phyloP scores from a whole-genome alignment of 768 basidiomycete genomes.

The Hypholoma sublateritium region DNA sequence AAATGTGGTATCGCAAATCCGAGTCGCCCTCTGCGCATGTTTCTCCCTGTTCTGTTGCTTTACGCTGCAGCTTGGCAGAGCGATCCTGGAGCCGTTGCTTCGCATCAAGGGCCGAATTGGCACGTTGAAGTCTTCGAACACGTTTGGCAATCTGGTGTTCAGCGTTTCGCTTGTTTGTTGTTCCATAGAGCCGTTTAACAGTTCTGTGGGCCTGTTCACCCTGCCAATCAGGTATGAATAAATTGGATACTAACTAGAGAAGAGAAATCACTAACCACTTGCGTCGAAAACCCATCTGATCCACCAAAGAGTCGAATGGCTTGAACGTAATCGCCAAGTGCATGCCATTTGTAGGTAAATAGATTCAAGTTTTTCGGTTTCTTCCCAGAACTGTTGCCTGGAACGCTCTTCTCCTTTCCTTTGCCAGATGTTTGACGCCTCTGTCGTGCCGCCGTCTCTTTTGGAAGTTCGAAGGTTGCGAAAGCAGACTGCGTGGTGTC shows the following conservation, averaged over 20 bases:
- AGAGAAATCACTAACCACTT: constrained; percentile 27
- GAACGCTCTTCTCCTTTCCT: not conserved
- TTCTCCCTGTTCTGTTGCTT: too few relatives aligned
- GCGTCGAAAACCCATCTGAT: constrained; percentile 38
- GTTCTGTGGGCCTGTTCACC: constrained; percentile 15
- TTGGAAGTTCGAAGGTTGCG: constrained; percentile 33
- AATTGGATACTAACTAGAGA: not conserved
- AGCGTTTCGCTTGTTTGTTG: constrained; percentile 14
- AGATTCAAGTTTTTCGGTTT: constrained; percentile 26
- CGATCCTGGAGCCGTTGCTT: too few relatives aligned
- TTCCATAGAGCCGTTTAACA: constrained; percentile 13
- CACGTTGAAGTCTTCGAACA: too few relatives aligned
- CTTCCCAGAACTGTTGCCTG: not conserved
- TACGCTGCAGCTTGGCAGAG: too few relatives aligned
- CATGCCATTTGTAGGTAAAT: constrained; percentile 36
- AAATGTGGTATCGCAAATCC: too few relatives aligned
- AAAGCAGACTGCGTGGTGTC: constrained; percentile 21
- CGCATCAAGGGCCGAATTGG: too few relatives aligned
- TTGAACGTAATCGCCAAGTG: constrained; percentile 31
- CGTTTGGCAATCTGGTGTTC: constrained; percentile 11
- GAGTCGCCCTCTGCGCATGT: too few relatives aligned
- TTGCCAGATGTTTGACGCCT: constrained; percentile 5
- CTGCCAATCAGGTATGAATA: constrained; percentile 6
- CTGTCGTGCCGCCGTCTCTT: constrained; percentile 30
- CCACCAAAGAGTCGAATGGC: constrained; percentile 28